Evolutionary conservation across 2,329 filamentous ascomycete species (phyloP), one percentile per base, ranked within the genome.

Genomic region (Calonectria montana): DNA sequence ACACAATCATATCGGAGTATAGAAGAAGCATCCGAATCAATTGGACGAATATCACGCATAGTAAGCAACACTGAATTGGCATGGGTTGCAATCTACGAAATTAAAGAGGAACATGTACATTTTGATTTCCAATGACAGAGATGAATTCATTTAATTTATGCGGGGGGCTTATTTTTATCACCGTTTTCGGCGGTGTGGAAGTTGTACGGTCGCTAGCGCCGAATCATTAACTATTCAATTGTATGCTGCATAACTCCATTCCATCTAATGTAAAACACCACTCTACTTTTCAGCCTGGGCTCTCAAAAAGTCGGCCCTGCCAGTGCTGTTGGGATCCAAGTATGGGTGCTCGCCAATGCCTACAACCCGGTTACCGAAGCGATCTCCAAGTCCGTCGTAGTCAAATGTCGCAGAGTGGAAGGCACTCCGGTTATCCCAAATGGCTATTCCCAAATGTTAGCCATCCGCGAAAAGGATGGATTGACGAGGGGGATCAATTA

Each of bases 351-450:
- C 89, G 0, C 88, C 89, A 16, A 91, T 75, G 6, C 88, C 87
- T 9, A 90, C 88, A 2, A 85, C 87, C 1, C 89, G 79, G 37
- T 86, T 85, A 0, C 89, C 88, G 10, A 82, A 83, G 4, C 88
- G 80, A 73, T 88, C 84, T 0, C 88, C 89, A 9, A 84, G 76
- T 1, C 81, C 84, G 48, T 86, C 80, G 73, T 89, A 88, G 74
- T 90, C 88, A 15, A 84, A 85, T 0, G 88, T 91, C 0, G 88
- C 88, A 2, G 86, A 85, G 73, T 91, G 89, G 75, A 87, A 90
- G 1, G 87, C 87, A n/a, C 84, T 87, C 9, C 88, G 82, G 74
- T 91, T 90, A 73, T 91, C 88, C 89, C 89, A 91, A 73, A 91
- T 89, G 1, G 88, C 89, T 77, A 82, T 65, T 21, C 7, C 43